Base-by-base conservation (phyloP, 352 stramenopile genomes). In the Pythium biforme region DNA sequence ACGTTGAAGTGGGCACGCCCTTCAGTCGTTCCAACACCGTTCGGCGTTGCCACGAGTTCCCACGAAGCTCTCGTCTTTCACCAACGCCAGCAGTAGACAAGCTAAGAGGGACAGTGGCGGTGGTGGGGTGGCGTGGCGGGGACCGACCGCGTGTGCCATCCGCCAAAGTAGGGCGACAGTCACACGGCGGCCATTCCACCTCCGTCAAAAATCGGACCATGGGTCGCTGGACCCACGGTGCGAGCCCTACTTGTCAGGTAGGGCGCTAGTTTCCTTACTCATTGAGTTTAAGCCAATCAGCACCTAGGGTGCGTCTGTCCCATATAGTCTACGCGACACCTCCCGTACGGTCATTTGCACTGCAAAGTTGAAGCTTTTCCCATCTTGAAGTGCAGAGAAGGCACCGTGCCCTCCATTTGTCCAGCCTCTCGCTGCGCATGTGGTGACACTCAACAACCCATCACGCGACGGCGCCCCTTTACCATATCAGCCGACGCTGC, bases 261-360 rank as follows among this genome's bases (percentile, higher is more conserved):
- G 77, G 64, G 77, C 79, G 67, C 75, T 92, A 94, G 85, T 94
- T 94, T 94, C 85, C 85, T 94, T 94, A 94, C 85, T 94, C 85
- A 94, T 94, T 92, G 85, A 94, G 85, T 94, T 94, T 94, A 94
- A 94, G 85, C 85, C 82, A 76, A 33, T 8, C 62, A 52, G 14
- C 5, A 6, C 48, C 10, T 41, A 29, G 53, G 19, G 0, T 52
- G 4, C 3, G 1, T 3, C 5, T 26, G n/a, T 20, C 50, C 20
- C 17, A 33, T 59, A 52, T 48, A 66, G 19, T 57, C 4, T 57
- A 23, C 12, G 2, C 10, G 11, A 0, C 17, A 4, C 6, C 7
- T 72, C 65, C 65, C 65, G 54, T 67, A 72, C 59, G 59, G 40
- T 48, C 12, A 37, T 53, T 62, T 27, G 17, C n/a, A 25, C 15